Base-by-base conservation (phyloP, 23 red algal species). In the Pyropia yezoensis region DNA sequence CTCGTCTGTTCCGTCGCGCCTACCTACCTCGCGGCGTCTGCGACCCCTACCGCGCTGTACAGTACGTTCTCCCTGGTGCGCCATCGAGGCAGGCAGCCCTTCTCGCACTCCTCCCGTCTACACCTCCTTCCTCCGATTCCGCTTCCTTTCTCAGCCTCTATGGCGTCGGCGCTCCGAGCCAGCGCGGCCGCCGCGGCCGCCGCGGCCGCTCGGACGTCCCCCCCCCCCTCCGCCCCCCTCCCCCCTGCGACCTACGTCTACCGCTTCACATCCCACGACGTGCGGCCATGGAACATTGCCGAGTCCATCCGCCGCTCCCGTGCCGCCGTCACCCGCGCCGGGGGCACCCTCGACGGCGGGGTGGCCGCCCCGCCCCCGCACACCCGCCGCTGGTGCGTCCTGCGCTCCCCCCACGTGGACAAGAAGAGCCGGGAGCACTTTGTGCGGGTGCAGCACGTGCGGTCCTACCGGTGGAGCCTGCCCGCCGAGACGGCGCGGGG, bases 401-500 rank as follows among this genome's bases (percentile, higher is more conserved):
- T 77, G 29, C 69, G 87, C 29, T 91, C 87, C 17, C 87, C 87
- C 26, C 77, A 82, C 55, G 87, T 91, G 20, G 69, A 91, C 54
- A 91, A 82, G 62, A 91, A 67, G 22, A 76, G 68, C 20, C 74
- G 71, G 15, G 87, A 91, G 65, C 75, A 91, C 57, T 91, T 91
- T 67, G 79, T 72, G 77, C 54, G 66, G 62, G 39, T 82, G 23
- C 59, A 55, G 51, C 68, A 74, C 45, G 49, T 59, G 53, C 87
- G 87, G 18, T 28, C 74, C 16, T 66, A 82, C 49, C 52, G 49
- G 14, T 91, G 87, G 87, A 71, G 76, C 54, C 70, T 71, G 8
- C 56, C 57, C 50, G 27, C 80, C 33, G 61, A 66, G 6, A 70
- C 76, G 17, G 79, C 66, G 32, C 23, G 26, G 27, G 67, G 74